Conservation (phyloP, 768 basidiomycete species). For the Lactarius akahatsu region DNA sequence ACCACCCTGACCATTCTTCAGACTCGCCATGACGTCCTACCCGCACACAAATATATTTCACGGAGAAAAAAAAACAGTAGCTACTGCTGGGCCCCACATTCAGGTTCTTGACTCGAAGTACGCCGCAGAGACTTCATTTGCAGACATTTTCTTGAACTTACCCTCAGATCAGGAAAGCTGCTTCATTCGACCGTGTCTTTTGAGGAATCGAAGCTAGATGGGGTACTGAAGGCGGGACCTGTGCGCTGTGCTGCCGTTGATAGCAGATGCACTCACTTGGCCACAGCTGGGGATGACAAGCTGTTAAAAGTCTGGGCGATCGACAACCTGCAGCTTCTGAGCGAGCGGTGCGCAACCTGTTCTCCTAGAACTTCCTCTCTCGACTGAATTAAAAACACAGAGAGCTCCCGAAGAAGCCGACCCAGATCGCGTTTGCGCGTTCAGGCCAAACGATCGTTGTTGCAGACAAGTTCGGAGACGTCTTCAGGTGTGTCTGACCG, state of each 20-base stretch:
- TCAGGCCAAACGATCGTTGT: conserved; percentile 69
- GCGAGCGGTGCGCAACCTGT: conserved; percentile 51
- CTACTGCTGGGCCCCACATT: conserved; percentile 60
- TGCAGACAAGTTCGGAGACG: conserved; percentile 94
- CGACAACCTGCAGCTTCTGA: conserved; percentile 53
- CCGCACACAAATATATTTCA: conserved; percentile 53
- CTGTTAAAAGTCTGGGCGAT: conserved; percentile 71
- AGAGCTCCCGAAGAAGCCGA: conserved; percentile 82
- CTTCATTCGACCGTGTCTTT: conserved; percentile 45
- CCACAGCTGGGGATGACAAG: conserved; percentile 80
- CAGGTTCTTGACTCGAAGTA: conserved; percentile 59
- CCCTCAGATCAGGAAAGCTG: conserved; percentile 52
- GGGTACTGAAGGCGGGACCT: conserved; percentile 49
- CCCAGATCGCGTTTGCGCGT: conserved; percentile 60
- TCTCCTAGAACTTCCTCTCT: not conserved
- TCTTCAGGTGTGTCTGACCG: conserved; percentile 59
- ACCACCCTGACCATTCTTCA: not conserved
- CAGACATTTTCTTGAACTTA: conserved; percentile 23
- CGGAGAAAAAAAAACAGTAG: conserved; percentile 39
- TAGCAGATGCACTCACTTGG: conserved; percentile 45
- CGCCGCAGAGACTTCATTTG: conserved; percentile 28
- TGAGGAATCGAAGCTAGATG: conserved; percentile 35
- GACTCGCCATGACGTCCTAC: conserved; percentile 30
- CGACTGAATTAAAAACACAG: conserved; percentile 40
- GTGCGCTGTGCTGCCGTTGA: conserved; percentile 60